phyloP scores from a whole-genome alignment of 192 early-diverging fungal genomes.

The Podila epigama region DNA sequence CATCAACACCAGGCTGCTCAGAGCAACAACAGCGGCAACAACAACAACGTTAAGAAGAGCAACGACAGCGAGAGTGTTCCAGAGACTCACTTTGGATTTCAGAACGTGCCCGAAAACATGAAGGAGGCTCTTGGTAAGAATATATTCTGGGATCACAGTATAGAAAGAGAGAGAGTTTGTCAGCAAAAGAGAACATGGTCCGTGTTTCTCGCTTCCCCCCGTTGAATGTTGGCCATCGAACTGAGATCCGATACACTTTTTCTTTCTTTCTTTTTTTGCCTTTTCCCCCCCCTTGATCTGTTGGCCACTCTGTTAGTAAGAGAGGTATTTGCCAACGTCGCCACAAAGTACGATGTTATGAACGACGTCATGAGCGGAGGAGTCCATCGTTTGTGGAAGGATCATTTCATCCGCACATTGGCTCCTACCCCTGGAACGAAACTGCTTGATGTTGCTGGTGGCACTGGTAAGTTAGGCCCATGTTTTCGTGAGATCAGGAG shows the following conservation, averaged over 20 bases:
- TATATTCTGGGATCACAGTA: too few species aligned
- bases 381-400: conserved; percentile 97
- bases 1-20: conserved; percentile 21
- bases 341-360: conserved; percentile 97
- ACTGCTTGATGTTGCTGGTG: conserved; percentile 96
- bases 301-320: conserved; percentile 63
- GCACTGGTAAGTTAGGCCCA: conserved; percentile 71
- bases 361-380: conserved; percentile 97
- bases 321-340: conserved; percentile 93
- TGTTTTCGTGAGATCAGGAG: too few species aligned
- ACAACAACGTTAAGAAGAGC: neutral
- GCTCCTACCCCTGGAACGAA: conserved; percentile 82
- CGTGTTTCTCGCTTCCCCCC: neutral
- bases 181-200: neutral
- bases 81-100: conserved; percentile 95
- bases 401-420: conserved; percentile 86
- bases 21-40: neutral
- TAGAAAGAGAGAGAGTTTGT: too few species aligned
- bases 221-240: too few species aligned
- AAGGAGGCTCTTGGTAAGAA: conserved; percentile 85
- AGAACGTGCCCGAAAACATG: conserved; percentile 80
- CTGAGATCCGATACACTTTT: neutral
- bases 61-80: conserved; percentile 1
- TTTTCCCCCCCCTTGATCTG: neutral
- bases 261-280: neutral